A percentile compares a stretch with the other conserved stretches of the same genome.
These are phyloP conservation scores for Periglandula ipomoeae DNA, from an alignment of 2,329 filamentous ascomycete genomes.

Conservation along the genomic window DNA sequence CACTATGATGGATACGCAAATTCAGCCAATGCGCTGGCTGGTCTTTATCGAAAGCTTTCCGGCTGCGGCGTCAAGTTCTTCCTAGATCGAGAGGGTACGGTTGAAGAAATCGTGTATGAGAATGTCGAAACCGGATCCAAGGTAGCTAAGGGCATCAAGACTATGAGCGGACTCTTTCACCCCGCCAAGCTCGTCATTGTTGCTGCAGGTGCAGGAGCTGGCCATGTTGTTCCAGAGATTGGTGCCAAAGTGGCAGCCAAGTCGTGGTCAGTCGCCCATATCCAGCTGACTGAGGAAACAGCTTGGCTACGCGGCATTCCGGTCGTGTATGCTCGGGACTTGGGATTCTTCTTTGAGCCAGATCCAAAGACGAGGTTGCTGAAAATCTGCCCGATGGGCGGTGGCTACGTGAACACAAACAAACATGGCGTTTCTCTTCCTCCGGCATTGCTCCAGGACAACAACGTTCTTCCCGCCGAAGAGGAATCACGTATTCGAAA, in stretches of 20 bases:
- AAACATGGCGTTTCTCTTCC: slow-evolving; percentile 30
- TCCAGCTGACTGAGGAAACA: slow-evolving; percentile 47
- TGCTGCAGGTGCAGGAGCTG: slow-evolving; percentile 40
- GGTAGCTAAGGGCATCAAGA: slow-evolving; percentile 8
- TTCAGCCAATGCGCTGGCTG: slow-evolving; percentile 39
- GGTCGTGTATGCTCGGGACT: slow-evolving; percentile 50
- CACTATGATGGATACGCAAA: slow-evolving; percentile 48
- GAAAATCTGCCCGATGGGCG: slow-evolving; percentile 51
- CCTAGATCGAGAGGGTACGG: slow-evolving; percentile 19
- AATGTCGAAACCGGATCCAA: background rate
- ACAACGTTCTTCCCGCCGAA: slow-evolving; percentile 39
- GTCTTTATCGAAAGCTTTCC: slow-evolving; percentile 33
- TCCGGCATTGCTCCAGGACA: slow-evolving; percentile 18
- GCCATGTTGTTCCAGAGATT: slow-evolving; percentile 37
- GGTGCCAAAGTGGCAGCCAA: slow-evolving; percentile 43
- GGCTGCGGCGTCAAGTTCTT: slow-evolving; percentile 30
- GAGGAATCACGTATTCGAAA: slow-evolving; percentile 44
- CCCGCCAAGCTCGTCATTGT: slow-evolving; percentile 35
- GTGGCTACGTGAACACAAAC: slow-evolving; percentile 41
- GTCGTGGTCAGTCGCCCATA: slow-evolving; percentile 50
- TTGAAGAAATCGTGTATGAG: slow-evolving; percentile 18
- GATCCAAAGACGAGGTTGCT: slow-evolving; percentile 47
- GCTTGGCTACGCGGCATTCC: slow-evolving; percentile 47
- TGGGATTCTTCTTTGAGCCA: slow-evolving; percentile 59
- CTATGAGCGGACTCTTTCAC: slow-evolving; percentile 10